A percentile compares a stretch with the other conserved stretches of the same genome.
phyloP scores from a whole-genome alignment of 2,329 filamentous ascomycete species.

The Aspergillus viridinutans region DNA sequence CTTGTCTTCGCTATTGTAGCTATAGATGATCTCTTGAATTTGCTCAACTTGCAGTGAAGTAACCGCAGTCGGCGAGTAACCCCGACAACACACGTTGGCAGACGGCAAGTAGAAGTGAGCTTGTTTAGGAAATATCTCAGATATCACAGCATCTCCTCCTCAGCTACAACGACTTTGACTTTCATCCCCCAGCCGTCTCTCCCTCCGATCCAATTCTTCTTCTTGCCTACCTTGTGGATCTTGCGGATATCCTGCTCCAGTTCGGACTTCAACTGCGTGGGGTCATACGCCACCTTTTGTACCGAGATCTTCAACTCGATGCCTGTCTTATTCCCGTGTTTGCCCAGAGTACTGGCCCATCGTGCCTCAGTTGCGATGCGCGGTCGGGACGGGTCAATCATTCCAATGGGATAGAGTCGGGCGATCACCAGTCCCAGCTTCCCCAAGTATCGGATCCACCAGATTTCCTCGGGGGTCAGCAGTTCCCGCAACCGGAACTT shows the following conservation, averaged over 20 bases:
- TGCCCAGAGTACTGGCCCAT: conserved; percentile 29
- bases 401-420: conserved; percentile 29
- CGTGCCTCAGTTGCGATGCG: conserved; percentile 23
- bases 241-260: conserved; percentile 22
- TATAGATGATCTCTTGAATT: not conserved
- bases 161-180: conserved; percentile 7
- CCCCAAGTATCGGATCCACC: conserved; percentile 33
- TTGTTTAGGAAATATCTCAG: not conserved
- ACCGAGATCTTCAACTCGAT: conserved; percentile 23
- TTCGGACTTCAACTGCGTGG: conserved; percentile 21
- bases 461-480: conserved; percentile 30
- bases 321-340: conserved; percentile 28
- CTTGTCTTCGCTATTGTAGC: no score
- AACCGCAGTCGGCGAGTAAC: no score
- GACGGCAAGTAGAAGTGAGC: not conserved
- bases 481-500: conserved; percentile 24
- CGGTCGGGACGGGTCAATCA: conserved; percentile 21
- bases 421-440: conserved; percentile 27
- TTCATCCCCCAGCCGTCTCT: conserved; percentile 26
- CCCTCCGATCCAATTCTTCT: conserved; percentile 34
- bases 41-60: not conserved
- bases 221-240: conserved; percentile 34
- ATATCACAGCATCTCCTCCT: not conserved
- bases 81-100: not conserved
- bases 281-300: conserved; percentile 21